Conservation (phyloP, 345 rosid genomes). For the Isatis tinctoria region DNA sequence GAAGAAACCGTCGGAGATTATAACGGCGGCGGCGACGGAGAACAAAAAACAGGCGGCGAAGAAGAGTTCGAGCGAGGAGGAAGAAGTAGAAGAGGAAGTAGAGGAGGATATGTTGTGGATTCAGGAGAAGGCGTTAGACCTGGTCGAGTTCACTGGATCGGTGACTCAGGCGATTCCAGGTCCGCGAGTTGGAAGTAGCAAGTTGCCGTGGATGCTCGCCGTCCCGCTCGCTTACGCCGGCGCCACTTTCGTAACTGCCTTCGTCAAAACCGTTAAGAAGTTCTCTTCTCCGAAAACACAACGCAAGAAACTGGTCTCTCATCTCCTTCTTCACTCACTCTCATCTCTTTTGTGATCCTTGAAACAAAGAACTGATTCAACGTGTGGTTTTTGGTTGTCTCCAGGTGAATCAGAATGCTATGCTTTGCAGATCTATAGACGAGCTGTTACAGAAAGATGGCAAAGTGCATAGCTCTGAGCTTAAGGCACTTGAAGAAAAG, state of each 20-base stretch:
- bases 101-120: constrained; percentile 93
- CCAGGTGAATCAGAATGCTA: constrained; percentile 83
- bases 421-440: constrained; percentile 69
- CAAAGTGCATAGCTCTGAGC: constrained; percentile 45
- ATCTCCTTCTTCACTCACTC: neutral
- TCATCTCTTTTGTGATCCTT: neutral
- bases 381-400: neutral
- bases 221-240: constrained; percentile 79
- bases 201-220: constrained; percentile 92
- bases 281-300: constrained; percentile 69
- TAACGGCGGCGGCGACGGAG: neutral
- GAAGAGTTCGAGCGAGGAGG: constrained; percentile 17
- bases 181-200: constrained; percentile 84
- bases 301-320: constrained; percentile 59
- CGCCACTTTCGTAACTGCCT: constrained; percentile 63
- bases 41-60: constrained; percentile 21
- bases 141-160: constrained; percentile 90
- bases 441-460: constrained; percentile 56
- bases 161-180: constrained; percentile 94
- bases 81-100: constrained; percentile 59
- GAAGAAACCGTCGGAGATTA: constrained; percentile 22
- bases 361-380: neutral
- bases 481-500: constrained; percentile 56
- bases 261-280: constrained; percentile 74
- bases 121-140: constrained; percentile 87